Conservation (phyloP, 2,329 filamentous ascomycete species). For the Metarhizium album region DNA sequence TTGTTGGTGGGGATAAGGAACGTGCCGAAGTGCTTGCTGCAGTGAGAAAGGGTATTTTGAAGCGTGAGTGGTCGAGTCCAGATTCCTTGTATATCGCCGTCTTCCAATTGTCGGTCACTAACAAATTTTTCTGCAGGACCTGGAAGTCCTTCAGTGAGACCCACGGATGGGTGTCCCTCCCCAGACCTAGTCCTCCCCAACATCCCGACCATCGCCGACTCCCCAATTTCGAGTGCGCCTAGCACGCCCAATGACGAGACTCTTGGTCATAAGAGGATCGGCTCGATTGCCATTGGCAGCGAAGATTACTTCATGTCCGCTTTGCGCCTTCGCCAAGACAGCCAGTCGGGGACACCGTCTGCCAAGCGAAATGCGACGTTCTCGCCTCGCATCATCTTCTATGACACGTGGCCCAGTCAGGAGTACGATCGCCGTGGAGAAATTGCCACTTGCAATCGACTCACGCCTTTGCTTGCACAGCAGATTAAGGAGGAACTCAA, state of each 20-base stretch:
- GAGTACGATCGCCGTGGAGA: slow-evolving; percentile 96
- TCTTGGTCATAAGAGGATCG: slow-evolving; percentile 53
- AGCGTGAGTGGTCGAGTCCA: slow-evolving; percentile 46
- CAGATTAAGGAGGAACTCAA: slow-evolving; percentile 99
- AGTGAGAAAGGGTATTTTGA: slow-evolving; percentile 91
- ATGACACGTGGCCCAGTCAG: slow-evolving; percentile 90
- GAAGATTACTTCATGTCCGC: slow-evolving; percentile 86
- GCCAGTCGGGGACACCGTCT: slow-evolving; percentile 71
- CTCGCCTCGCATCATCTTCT: slow-evolving; percentile 85
- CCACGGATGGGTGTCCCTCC: slow-evolving; percentile 41
- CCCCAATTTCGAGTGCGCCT: slow-evolving; percentile 74
- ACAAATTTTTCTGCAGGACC: slow-evolving; percentile 35
- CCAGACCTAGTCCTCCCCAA: slow-evolving; percentile 45
- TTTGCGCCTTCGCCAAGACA: slow-evolving; percentile 61
- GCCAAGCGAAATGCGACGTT: slow-evolving; percentile 63
- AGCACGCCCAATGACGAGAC: slow-evolving; percentile 78
- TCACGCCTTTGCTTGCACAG: slow-evolving; percentile 93
- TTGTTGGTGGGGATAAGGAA: slow-evolving; percentile 81
- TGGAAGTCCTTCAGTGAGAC: slow-evolving; percentile 55
- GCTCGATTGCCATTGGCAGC: slow-evolving; percentile 62
- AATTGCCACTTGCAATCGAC: slow-evolving; percentile 91
- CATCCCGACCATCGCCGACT: slow-evolving; percentile 58
- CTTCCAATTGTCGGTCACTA: slow-evolving; percentile 6
- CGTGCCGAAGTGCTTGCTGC: slow-evolving; percentile 84
- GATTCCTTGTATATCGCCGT: background rate